These are phyloP conservation scores for Parastagonospora avenae DNA, from an alignment of 2,329 filamentous ascomycete genomes.

Conservation along the genomic window DNA sequence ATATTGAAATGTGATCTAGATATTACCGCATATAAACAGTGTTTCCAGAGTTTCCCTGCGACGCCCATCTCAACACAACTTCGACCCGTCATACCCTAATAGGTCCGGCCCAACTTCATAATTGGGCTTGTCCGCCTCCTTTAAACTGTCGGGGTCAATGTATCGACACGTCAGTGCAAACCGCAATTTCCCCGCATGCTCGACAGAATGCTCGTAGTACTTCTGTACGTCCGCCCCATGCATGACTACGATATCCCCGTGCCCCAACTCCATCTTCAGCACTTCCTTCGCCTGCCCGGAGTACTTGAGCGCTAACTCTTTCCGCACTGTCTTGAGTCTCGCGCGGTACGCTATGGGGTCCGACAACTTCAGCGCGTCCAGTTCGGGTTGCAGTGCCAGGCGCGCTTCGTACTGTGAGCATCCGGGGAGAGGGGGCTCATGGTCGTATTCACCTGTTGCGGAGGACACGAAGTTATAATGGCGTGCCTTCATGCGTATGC, in stretches of 20 bases:
- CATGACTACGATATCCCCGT: conserved; percentile 71
- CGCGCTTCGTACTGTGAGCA: conserved; percentile 44
- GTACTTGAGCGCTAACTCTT: conserved; percentile 43
- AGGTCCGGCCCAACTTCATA: conserved; percentile 47
- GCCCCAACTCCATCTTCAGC: conserved; percentile 58
- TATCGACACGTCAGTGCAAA: conserved; percentile 64
- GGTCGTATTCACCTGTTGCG: conserved; percentile 40
- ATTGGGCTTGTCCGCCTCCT: conserved; percentile 42
- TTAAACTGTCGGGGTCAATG: conserved; percentile 54
- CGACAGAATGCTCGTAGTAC: conserved; percentile 64
- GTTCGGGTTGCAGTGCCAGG: conserved; percentile 32
- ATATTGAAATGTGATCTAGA: no score
- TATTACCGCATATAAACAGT: no score
- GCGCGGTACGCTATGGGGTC: conserved; percentile 27
- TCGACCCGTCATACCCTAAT: conserved; percentile 43
- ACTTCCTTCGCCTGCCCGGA: conserved; percentile 39
- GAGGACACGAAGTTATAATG: conserved; percentile 48
- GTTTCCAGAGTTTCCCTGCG: no score
- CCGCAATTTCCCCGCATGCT: conserved; percentile 56
- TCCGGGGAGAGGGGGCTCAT: conserved; percentile 34
- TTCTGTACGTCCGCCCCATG: conserved; percentile 64
- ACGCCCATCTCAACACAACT: no score
- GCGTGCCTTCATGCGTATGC: conserved; percentile 61
- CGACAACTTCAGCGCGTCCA: conserved; percentile 25
- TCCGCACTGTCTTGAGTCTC: conserved; percentile 40